Conservation (phyloP, 305 asterid species). For the Coffea humblotiana region DNA sequence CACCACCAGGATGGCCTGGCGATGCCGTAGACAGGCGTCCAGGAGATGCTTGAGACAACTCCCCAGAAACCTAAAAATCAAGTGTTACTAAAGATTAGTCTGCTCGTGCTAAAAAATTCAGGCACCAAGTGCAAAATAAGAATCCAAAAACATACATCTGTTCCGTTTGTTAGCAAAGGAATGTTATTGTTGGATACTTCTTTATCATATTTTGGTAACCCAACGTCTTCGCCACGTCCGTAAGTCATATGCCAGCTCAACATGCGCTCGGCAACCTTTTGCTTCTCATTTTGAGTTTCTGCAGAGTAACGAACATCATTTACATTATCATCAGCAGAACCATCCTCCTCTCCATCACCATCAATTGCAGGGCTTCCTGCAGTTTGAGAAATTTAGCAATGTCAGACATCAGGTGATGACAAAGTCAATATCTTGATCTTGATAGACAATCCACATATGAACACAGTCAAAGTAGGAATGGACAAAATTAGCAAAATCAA, state of each 20-base stretch:
- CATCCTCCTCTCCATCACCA: constrained; percentile 77
- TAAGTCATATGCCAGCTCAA: constrained; percentile 91
- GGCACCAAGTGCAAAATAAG: constrained; percentile 15
- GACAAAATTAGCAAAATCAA: not conserved
- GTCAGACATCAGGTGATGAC: not conserved
- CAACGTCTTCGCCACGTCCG: constrained; percentile 71
- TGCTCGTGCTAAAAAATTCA: constrained; percentile 6
- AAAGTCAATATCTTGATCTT: not conserved
- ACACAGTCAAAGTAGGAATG: not conserved
- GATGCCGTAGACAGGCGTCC: constrained; percentile 95
- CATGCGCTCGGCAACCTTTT: constrained; percentile 85
- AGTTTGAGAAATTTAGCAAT: constrained; percentile 1
- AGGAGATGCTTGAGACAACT: constrained; percentile 97
- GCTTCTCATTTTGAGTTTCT: constrained; percentile 64
- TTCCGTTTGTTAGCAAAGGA: constrained; percentile 93
- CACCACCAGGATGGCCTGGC: constrained; percentile 78
- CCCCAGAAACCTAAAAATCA: constrained; percentile 80
- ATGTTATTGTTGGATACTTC: constrained; percentile 87
- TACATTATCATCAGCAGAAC: constrained; percentile 54
- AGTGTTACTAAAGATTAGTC: constrained; percentile 5
- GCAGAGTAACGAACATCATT: constrained; percentile 50
- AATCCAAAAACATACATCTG: constrained; percentile 58
- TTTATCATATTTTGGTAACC: constrained; percentile 81
- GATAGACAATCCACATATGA: not conserved
- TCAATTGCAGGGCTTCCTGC: constrained; percentile 93